Evolutionary conservation across 2,329 filamentous ascomycete genomes (phyloP).

Genomic region (Aspergillus novofumigatus): DNA sequence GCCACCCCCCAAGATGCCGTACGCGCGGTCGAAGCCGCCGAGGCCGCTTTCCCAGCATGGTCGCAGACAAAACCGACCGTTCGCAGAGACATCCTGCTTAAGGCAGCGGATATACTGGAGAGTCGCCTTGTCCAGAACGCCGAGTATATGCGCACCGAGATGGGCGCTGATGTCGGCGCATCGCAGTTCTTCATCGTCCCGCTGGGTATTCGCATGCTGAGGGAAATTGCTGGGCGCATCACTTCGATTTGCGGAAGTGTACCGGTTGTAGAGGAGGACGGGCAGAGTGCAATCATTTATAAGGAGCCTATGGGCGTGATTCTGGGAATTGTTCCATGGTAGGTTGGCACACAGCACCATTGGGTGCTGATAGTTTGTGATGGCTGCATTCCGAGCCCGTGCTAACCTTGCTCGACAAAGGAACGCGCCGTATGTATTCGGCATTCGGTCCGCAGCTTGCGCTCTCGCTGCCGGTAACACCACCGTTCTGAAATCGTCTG

Average conservation of each 20-base stretch:
- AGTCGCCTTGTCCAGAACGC: slow-evolving; percentile 48
- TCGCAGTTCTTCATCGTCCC: slow-evolving; percentile 30
- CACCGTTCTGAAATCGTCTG: slow-evolving; percentile 65
- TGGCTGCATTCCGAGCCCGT: neutral
- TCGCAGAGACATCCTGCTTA: slow-evolving; percentile 66
- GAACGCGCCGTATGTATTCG: slow-evolving; percentile 52
- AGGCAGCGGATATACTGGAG: slow-evolving; percentile 58
- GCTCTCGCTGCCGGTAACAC: slow-evolving; percentile 70
- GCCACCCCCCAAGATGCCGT: slow-evolving; percentile 41
- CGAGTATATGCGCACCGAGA: slow-evolving; percentile 56
- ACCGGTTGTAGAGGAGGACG: slow-evolving; percentile 46
- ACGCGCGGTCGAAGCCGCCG: slow-evolving; percentile 54
- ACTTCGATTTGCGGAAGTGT: slow-evolving; percentile 46
- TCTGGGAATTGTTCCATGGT: slow-evolving; percentile 76
- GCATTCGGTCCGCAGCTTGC: slow-evolving; percentile 49
- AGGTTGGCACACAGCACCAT: slow-evolving; percentile 12
- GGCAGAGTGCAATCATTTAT: slow-evolving; percentile 59
- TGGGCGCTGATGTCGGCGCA: slow-evolving; percentile 42
- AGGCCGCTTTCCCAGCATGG: slow-evolving; percentile 64
- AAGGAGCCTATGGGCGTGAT: slow-evolving; percentile 75
- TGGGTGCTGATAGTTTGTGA: neutral
- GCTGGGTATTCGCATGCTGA: slow-evolving; percentile 37
- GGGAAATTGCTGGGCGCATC: slow-evolving; percentile 48
- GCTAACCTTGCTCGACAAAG: slow-evolving; percentile 22
- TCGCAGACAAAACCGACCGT: slow-evolving; percentile 54